Conservation (phyloP, 2,329 filamentous ascomycete genomes). For the Aspergillus brasiliensis region DNA sequence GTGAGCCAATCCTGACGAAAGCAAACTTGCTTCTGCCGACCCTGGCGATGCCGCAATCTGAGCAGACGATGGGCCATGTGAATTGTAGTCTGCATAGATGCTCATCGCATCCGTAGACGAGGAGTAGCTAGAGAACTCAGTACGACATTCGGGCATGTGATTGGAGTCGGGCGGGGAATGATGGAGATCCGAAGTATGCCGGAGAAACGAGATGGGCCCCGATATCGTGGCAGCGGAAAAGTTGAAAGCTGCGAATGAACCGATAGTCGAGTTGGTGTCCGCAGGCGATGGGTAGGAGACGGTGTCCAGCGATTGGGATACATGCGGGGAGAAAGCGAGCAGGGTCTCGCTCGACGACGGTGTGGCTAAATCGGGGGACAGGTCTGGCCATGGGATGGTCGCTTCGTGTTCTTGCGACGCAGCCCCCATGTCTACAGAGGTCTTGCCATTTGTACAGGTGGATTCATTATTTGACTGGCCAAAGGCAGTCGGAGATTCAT, state of each 20-base stretch:
- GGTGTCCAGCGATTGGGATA: constrained; percentile 18
- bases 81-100: constrained; percentile 6
- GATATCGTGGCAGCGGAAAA: constrained; percentile 36
- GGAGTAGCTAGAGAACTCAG: neutral
- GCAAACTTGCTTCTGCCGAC: constrained; percentile 12
- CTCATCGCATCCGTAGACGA: constrained; percentile 2
- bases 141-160: neutral
- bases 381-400: constrained; percentile 25
- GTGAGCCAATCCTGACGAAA: constrained; percentile 4
- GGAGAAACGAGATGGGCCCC: constrained; percentile 40
- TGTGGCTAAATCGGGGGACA: constrained; percentile 19
- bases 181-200: constrained; percentile 37
- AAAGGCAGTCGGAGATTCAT: constrained; percentile 22
- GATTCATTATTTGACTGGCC: constrained; percentile 19
- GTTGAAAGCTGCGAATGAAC: constrained; percentile 30
- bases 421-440: constrained; percentile 25
- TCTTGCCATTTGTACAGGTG: constrained; percentile 21
- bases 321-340: constrained; percentile 23
- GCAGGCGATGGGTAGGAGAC: constrained; percentile 24
- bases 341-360: constrained; percentile 18
- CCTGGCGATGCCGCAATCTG: constrained; percentile 13
- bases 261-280: constrained; percentile 28
- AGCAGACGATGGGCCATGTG: constrained; percentile 10
- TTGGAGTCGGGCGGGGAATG: constrained; percentile 9
- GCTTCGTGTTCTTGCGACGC: constrained; percentile 19